Conservation (phyloP, 495 filamentous ascomycete genomes). For the Entonaema liquescens region DNA sequence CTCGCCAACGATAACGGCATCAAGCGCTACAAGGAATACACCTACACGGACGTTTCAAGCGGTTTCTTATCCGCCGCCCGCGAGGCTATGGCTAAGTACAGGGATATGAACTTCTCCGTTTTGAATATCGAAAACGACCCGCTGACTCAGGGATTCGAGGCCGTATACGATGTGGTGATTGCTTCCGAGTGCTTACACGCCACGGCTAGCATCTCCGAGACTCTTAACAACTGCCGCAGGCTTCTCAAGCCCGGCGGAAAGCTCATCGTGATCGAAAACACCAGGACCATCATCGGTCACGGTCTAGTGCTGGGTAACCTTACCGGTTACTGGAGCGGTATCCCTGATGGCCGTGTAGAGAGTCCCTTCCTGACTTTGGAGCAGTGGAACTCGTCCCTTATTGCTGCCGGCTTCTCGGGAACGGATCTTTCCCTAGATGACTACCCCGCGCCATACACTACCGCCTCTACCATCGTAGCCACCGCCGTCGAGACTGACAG, state of each 20-base stretch:
- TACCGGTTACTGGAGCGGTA: conserved; percentile 52
- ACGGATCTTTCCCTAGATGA: conserved; percentile 46
- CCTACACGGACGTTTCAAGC: conserved; percentile 60
- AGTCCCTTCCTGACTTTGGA: conserved; percentile 46
- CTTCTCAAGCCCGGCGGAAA: conserved; percentile 56
- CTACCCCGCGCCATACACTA: conserved; percentile 25
- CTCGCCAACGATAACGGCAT: conserved; percentile 35
- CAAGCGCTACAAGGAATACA: conserved; percentile 41
- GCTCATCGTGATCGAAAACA: conserved; percentile 45
- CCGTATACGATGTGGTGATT: conserved; percentile 60
- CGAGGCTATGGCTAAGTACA: conserved; percentile 40
- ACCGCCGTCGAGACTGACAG: background rate
- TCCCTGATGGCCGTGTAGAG: conserved; percentile 46
- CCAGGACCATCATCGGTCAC: conserved; percentile 19
- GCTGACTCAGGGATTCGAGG: conserved; percentile 53
- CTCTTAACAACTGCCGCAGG: conserved; percentile 51
- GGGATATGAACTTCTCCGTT: conserved; percentile 31
- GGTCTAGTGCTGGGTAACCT: conserved; percentile 32
- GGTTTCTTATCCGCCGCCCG: conserved; percentile 56
- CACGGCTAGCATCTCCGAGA: conserved; percentile 49
- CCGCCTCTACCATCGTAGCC: conserved; percentile 25
- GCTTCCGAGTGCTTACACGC: conserved; percentile 58
- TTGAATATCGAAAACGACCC: conserved; percentile 57
- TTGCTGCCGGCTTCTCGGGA: conserved; percentile 54
- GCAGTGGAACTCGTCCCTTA: conserved; percentile 53